Percentiles rank a stretch among this genome's conserved stretches.
These are phyloP conservation scores for Aaosphaeria pasadenensis DNA, from an alignment of 2,329 filamentous ascomycete species.

Conservation along the genomic window DNA sequence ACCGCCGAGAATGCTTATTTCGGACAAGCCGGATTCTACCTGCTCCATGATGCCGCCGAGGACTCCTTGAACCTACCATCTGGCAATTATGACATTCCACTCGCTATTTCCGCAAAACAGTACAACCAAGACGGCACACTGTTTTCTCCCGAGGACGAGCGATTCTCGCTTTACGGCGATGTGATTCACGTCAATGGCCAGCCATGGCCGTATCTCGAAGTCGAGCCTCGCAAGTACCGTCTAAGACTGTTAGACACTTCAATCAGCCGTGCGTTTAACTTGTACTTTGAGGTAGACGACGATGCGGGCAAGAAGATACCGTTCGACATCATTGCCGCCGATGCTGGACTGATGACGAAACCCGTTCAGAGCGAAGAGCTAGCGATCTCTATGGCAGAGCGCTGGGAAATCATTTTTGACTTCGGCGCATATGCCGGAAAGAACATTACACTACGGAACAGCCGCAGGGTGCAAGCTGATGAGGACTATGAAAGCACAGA, in stretches of 20 bases:
- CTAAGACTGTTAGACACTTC: constrained; percentile 51
- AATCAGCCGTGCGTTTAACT: constrained; percentile 40
- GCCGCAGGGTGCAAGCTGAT: constrained; percentile 26
- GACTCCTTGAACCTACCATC: constrained; percentile 50
- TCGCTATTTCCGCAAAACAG: constrained; percentile 51
- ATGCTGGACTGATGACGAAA: constrained; percentile 38
- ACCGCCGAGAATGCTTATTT: constrained; percentile 59
- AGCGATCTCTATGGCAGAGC: constrained; percentile 53
- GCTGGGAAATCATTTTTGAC: constrained; percentile 58
- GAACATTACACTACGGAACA: constrained; percentile 46
- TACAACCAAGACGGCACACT: constrained; percentile 53
- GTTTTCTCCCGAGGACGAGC: constrained; percentile 43
- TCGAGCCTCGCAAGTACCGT: constrained; percentile 23
- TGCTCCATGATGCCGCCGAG: constrained; percentile 53
- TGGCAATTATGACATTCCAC: constrained; percentile 50
- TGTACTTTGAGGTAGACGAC: constrained; percentile 45
- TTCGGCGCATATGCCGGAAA: constrained; percentile 51
- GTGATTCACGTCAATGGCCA: constrained; percentile 57
- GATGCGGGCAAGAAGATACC: constrained; percentile 35
- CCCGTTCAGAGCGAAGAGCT: constrained; percentile 44
- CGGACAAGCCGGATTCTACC: constrained; percentile 58
- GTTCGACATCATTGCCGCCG: constrained; percentile 55
- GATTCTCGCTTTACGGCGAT: constrained; percentile 52
- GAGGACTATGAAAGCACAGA: constrained; percentile 48
- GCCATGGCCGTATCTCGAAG: constrained; percentile 39